These are phyloP conservation scores for Lactarius tabidus DNA, from an alignment of 768 basidiomycete genomes.

Conservation along the genomic window DNA sequence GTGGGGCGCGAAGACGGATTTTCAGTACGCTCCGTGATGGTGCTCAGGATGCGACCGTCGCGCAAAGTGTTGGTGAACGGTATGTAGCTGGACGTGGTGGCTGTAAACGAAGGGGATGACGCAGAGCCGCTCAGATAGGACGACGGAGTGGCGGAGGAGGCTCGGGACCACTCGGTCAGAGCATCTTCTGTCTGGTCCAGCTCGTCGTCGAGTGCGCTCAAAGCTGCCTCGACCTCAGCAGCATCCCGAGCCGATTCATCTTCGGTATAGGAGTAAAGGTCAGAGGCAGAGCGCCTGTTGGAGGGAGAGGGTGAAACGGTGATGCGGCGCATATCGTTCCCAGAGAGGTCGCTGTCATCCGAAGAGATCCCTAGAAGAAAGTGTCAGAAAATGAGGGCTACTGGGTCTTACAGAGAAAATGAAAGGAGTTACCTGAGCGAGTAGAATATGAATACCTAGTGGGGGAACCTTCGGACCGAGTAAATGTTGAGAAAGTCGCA, in stretches of 20 bases:
- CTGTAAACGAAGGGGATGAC: slow-evolving; percentile 27
- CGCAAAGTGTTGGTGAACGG: slow-evolving; percentile 39
- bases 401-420: background rate
- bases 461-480: slow-evolving; percentile 48
- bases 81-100: slow-evolving; percentile 23
- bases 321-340: slow-evolving; percentile 27
- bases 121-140: slow-evolving; percentile 34
- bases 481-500: slow-evolving; percentile 50
- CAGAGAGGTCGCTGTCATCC: slow-evolving; percentile 23
- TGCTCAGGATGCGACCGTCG: slow-evolving; percentile 56
- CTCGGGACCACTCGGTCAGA: slow-evolving; percentile 56
- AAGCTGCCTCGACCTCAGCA: slow-evolving; percentile 61
- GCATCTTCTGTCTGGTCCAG: slow-evolving; percentile 62
- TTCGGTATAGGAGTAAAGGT: slow-evolving; percentile 45
- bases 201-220: slow-evolving; percentile 64
- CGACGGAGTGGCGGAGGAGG: slow-evolving; percentile 36
- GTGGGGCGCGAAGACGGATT: slow-evolving; percentile 55
- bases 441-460: slow-evolving; percentile 57
- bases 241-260: slow-evolving; percentile 45
- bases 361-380: slow-evolving; percentile 22
- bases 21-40: slow-evolving; percentile 76
- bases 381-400: slow-evolving; percentile 1
- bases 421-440: slow-evolving; percentile 42
- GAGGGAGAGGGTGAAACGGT: slow-evolving; percentile 27
- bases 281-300: slow-evolving; percentile 9